These are phyloP conservation scores for Saitozyma podzolica DNA, from an alignment of 768 basidiomycete species.

Conservation along the genomic window DNA sequence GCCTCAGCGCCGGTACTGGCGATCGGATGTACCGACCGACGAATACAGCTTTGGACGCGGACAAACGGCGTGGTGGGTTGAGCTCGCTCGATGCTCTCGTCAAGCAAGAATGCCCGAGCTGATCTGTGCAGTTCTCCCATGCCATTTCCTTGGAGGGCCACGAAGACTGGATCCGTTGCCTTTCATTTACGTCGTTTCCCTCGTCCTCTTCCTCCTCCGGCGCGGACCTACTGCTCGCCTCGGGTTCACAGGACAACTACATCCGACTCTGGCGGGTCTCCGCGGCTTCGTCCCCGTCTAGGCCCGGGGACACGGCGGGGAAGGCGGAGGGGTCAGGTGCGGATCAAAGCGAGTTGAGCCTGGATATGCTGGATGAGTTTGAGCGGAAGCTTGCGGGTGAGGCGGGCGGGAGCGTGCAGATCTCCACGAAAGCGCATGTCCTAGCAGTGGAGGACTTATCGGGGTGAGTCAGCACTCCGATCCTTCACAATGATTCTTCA, in stretches of 20 bases:
- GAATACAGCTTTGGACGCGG: conserved; percentile 74
- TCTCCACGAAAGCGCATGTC: conserved; percentile 83
- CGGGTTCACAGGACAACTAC: conserved; percentile 91
- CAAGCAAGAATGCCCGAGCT: background rate
- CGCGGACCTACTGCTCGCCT: conserved; percentile 72
- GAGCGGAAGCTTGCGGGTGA: conserved; percentile 70
- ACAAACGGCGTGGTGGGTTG: conserved; percentile 62
- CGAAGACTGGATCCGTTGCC: conserved; percentile 89
- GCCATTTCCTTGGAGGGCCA: conserved; percentile 63
- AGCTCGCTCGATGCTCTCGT: conserved; percentile 26
- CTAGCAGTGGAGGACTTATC: conserved; percentile 61
- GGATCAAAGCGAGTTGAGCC: conserved; percentile 53
- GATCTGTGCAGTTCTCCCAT: conserved; percentile 18
- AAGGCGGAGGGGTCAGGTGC: conserved; percentile 14
- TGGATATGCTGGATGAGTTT: conserved; percentile 83
- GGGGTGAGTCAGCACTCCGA: conserved; percentile 16
- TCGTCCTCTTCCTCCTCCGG: conserved; percentile 43
- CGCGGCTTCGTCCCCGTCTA: conserved; percentile 48
- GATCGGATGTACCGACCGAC: conserved; percentile 75
- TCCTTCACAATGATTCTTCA: conserved; percentile 20
- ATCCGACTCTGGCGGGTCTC: conserved; percentile 91
- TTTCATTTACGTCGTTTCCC: conserved; percentile 61
- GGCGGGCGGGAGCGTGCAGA: conserved; percentile 78
- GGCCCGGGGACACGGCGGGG: conserved; percentile 22
- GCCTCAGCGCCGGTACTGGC: conserved; percentile 66